Evolutionary conservation across 2,329 filamentous ascomycete genomes (phyloP).

Genomic region (Ceratocystis harringtonii): DNA sequence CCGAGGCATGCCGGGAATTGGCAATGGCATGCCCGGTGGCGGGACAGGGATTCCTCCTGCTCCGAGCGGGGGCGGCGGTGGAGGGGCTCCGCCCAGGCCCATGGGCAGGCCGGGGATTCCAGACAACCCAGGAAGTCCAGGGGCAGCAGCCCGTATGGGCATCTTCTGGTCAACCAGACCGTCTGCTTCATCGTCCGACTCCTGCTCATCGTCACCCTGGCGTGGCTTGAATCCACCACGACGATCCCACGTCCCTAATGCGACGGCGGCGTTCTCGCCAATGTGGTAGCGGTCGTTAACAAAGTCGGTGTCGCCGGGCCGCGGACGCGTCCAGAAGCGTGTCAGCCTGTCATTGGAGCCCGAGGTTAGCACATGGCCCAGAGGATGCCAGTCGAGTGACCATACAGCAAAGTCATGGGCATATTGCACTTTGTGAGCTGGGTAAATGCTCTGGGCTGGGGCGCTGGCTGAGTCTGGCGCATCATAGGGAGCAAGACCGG

Average conservation of each 20-base stretch:
- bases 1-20: conserved; percentile 31
- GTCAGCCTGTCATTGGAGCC: conserved; percentile 95
- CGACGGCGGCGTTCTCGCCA: conserved; percentile 78
- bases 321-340: conserved; percentile 83
- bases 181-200: conserved; percentile 84
- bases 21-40: conserved; percentile 20
- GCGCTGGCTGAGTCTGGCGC: conserved; percentile 63
- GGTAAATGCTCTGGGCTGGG: conserved; percentile 79
- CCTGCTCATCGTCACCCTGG: conserved; percentile 85
- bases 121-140: conserved; percentile 40
- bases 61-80: background rate
- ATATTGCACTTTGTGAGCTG: conserved; percentile 71
- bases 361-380: conserved; percentile 87
- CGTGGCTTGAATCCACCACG: conserved; percentile 62
- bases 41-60: conserved; percentile 15
- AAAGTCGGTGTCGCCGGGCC: conserved; percentile 74
- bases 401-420: conserved; percentile 94
- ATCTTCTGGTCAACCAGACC: conserved; percentile 84
- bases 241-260: conserved; percentile 85
- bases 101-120: conserved; percentile 6
- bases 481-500: conserved; percentile 71
- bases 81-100: background rate
- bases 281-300: conserved; percentile 91
- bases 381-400: conserved; percentile 94
- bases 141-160: conserved; percentile 36